These are phyloP conservation scores for Hyphopichia khmerensis DNA, from an alignment of 1,139 yeast genomes.

Conservation along the genomic window DNA sequence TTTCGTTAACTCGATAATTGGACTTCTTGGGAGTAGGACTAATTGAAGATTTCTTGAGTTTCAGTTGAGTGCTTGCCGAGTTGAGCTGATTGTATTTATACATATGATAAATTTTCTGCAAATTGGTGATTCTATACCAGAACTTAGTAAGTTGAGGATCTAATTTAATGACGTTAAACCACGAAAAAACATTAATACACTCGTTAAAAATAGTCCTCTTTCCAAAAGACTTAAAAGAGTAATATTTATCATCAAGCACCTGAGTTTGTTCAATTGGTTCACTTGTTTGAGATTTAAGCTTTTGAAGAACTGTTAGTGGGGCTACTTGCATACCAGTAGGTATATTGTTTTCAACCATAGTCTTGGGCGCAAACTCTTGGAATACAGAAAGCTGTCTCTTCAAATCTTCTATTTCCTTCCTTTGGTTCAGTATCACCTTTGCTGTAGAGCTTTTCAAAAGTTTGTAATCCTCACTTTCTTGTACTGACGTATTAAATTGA, in stretches of 20 bases:
- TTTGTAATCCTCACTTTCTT: constrained; percentile 20
- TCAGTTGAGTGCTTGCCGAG: background rate
- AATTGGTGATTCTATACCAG: constrained; percentile 42
- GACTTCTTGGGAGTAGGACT: constrained; percentile 10
- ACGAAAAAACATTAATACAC: constrained; percentile 23
- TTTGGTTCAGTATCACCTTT: constrained; percentile 23
- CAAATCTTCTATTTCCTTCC: constrained; percentile 36
- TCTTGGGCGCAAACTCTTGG: constrained; percentile 22
- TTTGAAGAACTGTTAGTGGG: constrained; percentile 17
- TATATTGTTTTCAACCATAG: background rate
- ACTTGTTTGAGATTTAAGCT: constrained; percentile 12
- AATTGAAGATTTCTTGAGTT: background rate
- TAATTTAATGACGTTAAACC: constrained; percentile 40
- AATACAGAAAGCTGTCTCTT: constrained; percentile 30
- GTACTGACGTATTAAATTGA: background rate
- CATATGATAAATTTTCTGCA: constrained; percentile 42
- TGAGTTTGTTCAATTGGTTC: background rate
- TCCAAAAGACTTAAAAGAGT: background rate
- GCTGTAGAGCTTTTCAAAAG: constrained; percentile 22
- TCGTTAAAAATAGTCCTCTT: background rate
- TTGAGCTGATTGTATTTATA: constrained; percentile 29
- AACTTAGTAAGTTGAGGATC: constrained; percentile 44
- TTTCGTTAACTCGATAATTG: constrained; percentile 16
- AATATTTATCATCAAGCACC: background rate
- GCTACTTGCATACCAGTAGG: background rate